Base-by-base conservation (phyloP, 2,329 filamentous ascomycete genomes). In the Alternaria sp. region DNA sequence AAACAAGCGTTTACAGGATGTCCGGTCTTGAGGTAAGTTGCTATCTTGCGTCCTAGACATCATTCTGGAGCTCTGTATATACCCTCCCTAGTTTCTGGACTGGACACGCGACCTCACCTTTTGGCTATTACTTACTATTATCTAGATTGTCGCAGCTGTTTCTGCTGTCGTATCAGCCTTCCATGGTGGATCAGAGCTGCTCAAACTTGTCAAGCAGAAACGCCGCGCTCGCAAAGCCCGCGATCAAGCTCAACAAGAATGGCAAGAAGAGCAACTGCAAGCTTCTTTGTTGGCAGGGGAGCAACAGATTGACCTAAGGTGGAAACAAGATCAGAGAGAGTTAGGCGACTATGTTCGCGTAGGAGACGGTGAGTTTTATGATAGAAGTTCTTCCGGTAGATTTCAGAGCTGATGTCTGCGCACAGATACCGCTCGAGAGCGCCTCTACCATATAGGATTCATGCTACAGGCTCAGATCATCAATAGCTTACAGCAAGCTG, bases 131-230 rank as follows among this genome's bases (percentile, higher is more conserved):
- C 51, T 46, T 44, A 36, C 28, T 16, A n/a, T 25, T 45, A 10
- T 36, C 12, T 48, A 81, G 73, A 79, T 81, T 6, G 69, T 79
- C 46, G 76, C 73, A 25, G 80, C 79, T 51, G 78, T 82, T n/a
- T 70, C 78, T n/a, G 78, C 80, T 9, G 75, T 82, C 11, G 71
- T 81, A 9, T 79, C 76, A 11, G 79, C 80, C 8, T 82, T 82
- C 63, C 78, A 81, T 62, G 76, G 72, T n/a, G 79, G 74, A 16
- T 76, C 79, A 30, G 79, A 81, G 28, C 66, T 81, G 50, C 65
- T 78, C 30, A 71, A 76, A 44, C 67, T 71, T 20, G 70, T 81
- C 61, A 75, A 75, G 62, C 73, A 77, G 59, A 75, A 74, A 49
- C 73, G 72, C 28, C 69, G 69, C 30, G 67, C 71, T 18, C 67